Evolutionary conservation across 2,329 filamentous ascomycete genomes (phyloP), one percentile per base, ranked within the genome.

Genomic region (Davidsoniella eucalypti): DNA sequence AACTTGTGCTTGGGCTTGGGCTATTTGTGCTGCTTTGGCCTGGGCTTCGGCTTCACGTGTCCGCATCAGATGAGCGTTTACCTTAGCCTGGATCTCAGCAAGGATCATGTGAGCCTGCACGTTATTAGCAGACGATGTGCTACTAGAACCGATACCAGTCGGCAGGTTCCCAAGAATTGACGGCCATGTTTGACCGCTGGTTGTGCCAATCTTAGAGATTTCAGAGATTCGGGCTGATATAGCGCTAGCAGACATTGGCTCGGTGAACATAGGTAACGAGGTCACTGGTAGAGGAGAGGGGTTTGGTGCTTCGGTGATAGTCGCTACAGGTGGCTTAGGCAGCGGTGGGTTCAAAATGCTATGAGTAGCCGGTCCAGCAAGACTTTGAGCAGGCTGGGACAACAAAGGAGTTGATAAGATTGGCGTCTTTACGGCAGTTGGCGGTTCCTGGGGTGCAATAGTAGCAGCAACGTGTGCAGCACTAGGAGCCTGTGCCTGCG

Each of bases 61-160:
- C 37, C 50, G 51, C 14, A 48, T 43, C 14, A 65, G 56, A 5
- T 65, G 53, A 0, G 57, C 56, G 2, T 69, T 68, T 1, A 72
- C 55, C 7, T 68, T 63, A 0, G 60, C 55, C n/a, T 62, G 51
- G n/a, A 53, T 53, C 33, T 50, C 47, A 4, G 51, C 51, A 14
- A 53, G 43, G 38, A 53, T 53, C 29, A 33, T 33, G 8, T 47
- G 51, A 16, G 47, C 47, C 18, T 53, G 47, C 51, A 53, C 50
- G 21, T 50, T 53, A 16, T 39, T 50, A n/a, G 42, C 25, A 6
- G 47, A 49, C 16, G 39, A 43, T 18, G 40, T 29, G 4, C 41
- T 26, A n/a, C 26, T 47, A 25, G 45, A 37, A n/a, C 47, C 16
- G 29, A 49, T 50, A 3, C 50, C 47, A 7, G 25, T 38, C 7